Percentiles rank a stretch among this genome's conserved stretches.
phyloP scores from a whole-genome alignment of 2,329 filamentous ascomycete species.

The Exophiala aquamarina region DNA sequence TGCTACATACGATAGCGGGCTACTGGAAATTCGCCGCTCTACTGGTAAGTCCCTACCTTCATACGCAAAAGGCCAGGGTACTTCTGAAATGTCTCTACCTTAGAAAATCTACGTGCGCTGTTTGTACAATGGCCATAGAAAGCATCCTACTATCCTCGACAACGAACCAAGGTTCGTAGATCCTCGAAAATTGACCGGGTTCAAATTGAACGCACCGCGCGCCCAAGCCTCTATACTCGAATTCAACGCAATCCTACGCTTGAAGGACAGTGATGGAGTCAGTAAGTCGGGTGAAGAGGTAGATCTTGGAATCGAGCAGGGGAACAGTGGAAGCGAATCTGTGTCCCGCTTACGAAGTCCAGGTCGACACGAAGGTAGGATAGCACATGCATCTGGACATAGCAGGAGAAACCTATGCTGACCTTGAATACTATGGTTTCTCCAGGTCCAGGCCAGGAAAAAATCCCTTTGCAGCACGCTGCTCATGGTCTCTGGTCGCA shows the following conservation, averaged over 20 bases:
- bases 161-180: conserved; percentile 3
- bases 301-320: conserved; percentile 2
- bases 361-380: too few relatives aligned
- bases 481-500: too few relatives aligned
- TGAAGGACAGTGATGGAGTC: neutral
- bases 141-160: neutral
- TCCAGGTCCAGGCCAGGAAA: too few relatives aligned
- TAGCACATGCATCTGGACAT: too few relatives aligned
- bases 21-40: conserved; percentile 1
- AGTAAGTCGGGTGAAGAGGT: neutral
- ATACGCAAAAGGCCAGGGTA: too few relatives aligned
- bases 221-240: neutral
- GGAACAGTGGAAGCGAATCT: too few relatives aligned
- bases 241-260: neutral
- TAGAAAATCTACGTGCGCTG: neutral
- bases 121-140: neutral
- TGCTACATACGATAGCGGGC: neutral
- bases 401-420: too few relatives aligned
- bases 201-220: neutral
- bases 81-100: too few relatives aligned
- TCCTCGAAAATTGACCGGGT: neutral
- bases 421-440: too few relatives aligned
- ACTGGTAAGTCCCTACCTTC: too few relatives aligned
- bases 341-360: too few relatives aligned
- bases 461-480: too few relatives aligned